Evolutionary conservation across 2,329 filamentous ascomycete species (phyloP), one percentile per base, ranked within the genome.

Genomic region (Nemania diffusa): DNA sequence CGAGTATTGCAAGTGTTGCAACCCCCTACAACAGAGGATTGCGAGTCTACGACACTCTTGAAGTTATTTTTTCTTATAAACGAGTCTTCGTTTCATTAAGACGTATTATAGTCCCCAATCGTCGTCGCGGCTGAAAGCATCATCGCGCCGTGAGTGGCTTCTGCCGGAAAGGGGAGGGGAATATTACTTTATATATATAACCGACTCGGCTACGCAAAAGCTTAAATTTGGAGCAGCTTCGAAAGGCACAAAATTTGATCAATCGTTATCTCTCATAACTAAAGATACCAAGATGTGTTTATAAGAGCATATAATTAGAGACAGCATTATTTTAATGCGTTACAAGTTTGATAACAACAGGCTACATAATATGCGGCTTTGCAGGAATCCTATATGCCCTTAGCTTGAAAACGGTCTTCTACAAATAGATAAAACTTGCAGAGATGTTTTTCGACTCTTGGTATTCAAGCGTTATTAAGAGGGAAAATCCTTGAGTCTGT

Each of bases 131-230:
- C 55, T 56, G 59, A 67, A 64, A 59, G 50, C 50, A 51, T 15
- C 20, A 29, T 24, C 15, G 5, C 24, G 27, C 32, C 15, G 32
- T 15, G 15, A 32, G 9, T 1, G n/a, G 15, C 17, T 51, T 66
- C 53, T 62, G 37, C 64, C 64, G 53, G 27, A 48, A 62, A 22
- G 13, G 20, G 53, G 20, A 50, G 55, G 55, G 59, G 48, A 51
- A 56, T 40, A n/a, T 32, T 42, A 5, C 13, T 40, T n/a, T n/a
- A n/a, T 5, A 58, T 29, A 66, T 59, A 67, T 64, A 66, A 40
- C 59, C 64, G 64, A 53, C 46, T 57, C 37, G 64, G 64, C 53
- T 58, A 55, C 46, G 17, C 24, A 51, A 44, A 32, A 2, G 17
- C 9, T 57, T 8, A 15, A 52, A n/a, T 1, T 50, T 56, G 51